These are phyloP conservation scores for Tylopilus orsonianus DNA, from an alignment of 1,284 basidiomycete genomes.

Conservation along the genomic window DNA sequence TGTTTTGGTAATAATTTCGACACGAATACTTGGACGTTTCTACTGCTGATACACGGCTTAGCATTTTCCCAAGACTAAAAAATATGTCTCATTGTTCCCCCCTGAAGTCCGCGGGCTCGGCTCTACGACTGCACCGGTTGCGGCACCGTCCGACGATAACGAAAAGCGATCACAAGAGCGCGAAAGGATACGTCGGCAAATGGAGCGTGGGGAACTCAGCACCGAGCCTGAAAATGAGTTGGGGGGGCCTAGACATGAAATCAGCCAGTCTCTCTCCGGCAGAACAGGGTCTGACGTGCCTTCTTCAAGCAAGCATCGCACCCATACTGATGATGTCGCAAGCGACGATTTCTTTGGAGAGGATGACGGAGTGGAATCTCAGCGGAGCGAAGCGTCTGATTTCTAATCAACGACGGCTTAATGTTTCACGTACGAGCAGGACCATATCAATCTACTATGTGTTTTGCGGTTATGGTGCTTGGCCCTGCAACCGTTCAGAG, in stretches of 20 bases:
- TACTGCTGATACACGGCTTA: slow-evolving; percentile 31
- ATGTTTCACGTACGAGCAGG: slow-evolving; percentile 5
- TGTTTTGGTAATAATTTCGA: slow-evolving; percentile 62
- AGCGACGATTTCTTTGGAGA: slow-evolving; percentile 52
- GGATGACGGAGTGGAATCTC: slow-evolving; percentile 32
- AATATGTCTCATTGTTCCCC: slow-evolving; percentile 86
- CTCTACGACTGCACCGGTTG: slow-evolving; percentile 13
- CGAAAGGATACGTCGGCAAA: slow-evolving; percentile 57
- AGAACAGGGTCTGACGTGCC: neutral
- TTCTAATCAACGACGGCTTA: slow-evolving; percentile 2
- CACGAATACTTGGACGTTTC: neutral
- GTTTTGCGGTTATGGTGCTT: neutral
- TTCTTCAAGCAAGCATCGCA: slow-evolving; percentile 7
- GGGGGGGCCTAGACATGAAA: slow-evolving; percentile 21
- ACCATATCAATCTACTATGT: neutral
- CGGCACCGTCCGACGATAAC: slow-evolving; percentile 21
- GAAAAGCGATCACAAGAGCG: slow-evolving; percentile 61
- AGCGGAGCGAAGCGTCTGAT: slow-evolving; percentile 19
- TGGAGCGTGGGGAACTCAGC: slow-evolving; percentile 63
- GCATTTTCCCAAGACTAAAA: slow-evolving; percentile 80
- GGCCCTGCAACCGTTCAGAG: neutral
- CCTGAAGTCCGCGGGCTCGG: slow-evolving; percentile 53
- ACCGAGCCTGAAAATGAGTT: slow-evolving; percentile 58
- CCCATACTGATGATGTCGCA: slow-evolving; percentile 25
- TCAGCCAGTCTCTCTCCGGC: slow-evolving; percentile 9